These are phyloP conservation scores for Cyberlindnera suaveolens DNA, from an alignment of 805 yeast species.

Conservation along the genomic window DNA sequence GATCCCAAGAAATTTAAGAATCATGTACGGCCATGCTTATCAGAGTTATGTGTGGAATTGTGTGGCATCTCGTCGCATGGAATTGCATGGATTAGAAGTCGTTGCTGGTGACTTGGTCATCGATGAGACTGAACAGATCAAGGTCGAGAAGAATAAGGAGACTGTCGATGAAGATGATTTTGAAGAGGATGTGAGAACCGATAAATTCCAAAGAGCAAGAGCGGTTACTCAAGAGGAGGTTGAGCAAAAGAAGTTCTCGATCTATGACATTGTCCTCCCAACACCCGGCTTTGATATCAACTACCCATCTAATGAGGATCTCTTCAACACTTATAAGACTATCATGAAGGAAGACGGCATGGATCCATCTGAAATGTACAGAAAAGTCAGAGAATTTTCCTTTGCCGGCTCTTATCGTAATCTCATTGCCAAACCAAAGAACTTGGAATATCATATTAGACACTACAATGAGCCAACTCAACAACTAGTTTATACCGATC, in stretches of 20 bases:
- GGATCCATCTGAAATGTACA: conserved; percentile 79
- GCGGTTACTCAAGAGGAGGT: conserved; percentile 72
- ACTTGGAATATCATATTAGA: conserved; percentile 55
- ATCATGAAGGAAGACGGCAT: conserved; percentile 77
- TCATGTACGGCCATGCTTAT: conserved; percentile 96
- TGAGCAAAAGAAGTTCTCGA: conserved; percentile 47
- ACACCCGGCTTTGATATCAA: conserved; percentile 92
- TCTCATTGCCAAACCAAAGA: conserved; percentile 58
- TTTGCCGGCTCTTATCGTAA: conserved; percentile 85
- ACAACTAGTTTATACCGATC: conserved; percentile 75
- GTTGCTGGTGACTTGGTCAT: conserved; percentile 80
- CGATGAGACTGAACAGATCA: conserved; percentile 22
- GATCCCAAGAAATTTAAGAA: conserved; percentile 84
- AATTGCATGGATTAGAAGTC: conserved; percentile 59
- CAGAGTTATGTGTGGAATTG: conserved; percentile 94
- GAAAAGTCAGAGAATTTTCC: conserved; percentile 84
- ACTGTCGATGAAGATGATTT: conserved; percentile 43
- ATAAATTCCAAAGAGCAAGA: conserved; percentile 58
- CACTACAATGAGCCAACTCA: conserved; percentile 59
- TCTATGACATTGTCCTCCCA: conserved; percentile 88
- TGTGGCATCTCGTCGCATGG: conserved; percentile 73
- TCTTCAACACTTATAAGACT: conserved; percentile 56
- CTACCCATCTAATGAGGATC: conserved; percentile 66
- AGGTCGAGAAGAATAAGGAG: conserved; percentile 4
- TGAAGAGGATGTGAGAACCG: conserved; percentile 64